phyloP scores from a whole-genome alignment of 2,329 filamentous ascomycete genomes.

The Dactylonectria macrodidyma region DNA sequence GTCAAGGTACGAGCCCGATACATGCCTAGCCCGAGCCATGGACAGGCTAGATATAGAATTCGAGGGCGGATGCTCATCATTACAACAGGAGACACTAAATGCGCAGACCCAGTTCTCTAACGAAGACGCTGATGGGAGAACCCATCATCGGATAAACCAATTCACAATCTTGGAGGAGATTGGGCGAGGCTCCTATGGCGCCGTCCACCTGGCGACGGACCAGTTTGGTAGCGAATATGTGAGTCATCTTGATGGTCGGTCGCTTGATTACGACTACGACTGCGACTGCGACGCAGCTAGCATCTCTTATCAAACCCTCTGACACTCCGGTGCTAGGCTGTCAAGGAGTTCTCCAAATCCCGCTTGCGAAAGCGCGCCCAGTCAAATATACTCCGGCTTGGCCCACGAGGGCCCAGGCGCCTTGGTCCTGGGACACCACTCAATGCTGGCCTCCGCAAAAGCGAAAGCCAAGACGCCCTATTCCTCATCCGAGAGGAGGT shows the following conservation, averaged over 20 bases:
- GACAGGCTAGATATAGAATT: neutral
- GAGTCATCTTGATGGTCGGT: conserved; percentile 55
- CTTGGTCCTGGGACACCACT: conserved; percentile 47
- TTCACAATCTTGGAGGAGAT: conserved; percentile 96
- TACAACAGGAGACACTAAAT: conserved; percentile 86
- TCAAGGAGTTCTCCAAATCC: conserved; percentile 98
- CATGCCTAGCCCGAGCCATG: neutral
- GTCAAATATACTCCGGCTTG: conserved; percentile 82
- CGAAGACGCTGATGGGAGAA: conserved; percentile 84
- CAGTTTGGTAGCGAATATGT: conserved; percentile 96
- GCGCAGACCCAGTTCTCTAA: conserved; percentile 89
- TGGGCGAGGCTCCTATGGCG: conserved; percentile 94
- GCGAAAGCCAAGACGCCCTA: conserved; percentile 79
- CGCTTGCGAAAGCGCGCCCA: conserved; percentile 91
- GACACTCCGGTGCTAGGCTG: conserved; percentile 71
- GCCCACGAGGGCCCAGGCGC: conserved; percentile 54
- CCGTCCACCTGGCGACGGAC: conserved; percentile 91
- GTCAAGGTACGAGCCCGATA: conserved; percentile 63
- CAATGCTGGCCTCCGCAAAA: conserved; percentile 53
- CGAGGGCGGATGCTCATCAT: conserved; percentile 25
- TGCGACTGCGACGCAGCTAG: conserved; percentile 1
- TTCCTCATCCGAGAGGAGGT: conserved; percentile 96
- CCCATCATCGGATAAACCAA: conserved; percentile 92
- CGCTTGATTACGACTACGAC: neutral
- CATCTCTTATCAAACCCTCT: conserved; percentile 22